Conservation (phyloP, 768 basidiomycete genomes). For the Leccinellum rugosiceps region DNA sequence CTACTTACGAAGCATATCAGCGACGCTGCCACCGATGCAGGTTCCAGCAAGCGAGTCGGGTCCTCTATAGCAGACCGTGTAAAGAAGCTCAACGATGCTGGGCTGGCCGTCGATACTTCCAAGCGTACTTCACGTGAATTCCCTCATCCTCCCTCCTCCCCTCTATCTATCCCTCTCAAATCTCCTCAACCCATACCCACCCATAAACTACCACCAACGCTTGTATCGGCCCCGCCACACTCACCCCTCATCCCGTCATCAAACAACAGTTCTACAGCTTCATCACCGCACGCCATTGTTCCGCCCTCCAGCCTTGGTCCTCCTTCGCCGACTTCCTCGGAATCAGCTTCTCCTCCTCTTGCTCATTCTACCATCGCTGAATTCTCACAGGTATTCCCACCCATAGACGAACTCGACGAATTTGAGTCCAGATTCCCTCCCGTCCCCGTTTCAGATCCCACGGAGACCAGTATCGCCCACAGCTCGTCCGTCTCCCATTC, state of each 20-base stretch:
- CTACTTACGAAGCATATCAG: constrained; percentile 15
- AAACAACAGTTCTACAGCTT: constrained; percentile 31
- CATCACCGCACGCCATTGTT: constrained; percentile 64
- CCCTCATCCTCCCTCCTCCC: constrained; percentile 35
- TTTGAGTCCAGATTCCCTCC: constrained; percentile 47
- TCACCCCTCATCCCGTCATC: constrained; percentile 20
- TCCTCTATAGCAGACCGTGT: constrained; percentile 80
- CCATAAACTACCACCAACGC: constrained; percentile 40
- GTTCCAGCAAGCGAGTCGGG: constrained; percentile 45
- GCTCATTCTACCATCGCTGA: constrained; percentile 44
- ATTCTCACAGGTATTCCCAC: constrained; percentile 67
- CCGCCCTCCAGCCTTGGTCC: constrained; percentile 70
- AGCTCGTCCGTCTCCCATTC: constrained; percentile 23
- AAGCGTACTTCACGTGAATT: constrained; percentile 60
- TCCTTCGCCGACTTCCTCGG: constrained; percentile 70
- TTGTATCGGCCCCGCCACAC: constrained; percentile 29
- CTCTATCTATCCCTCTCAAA: constrained; percentile 21
- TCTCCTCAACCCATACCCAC: constrained; percentile 32
- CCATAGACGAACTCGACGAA: constrained; percentile 74
- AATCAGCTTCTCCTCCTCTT: constrained; percentile 58
- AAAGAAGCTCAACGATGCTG: constrained; percentile 68
- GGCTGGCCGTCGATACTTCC: constrained; percentile 54
- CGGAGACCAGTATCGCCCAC: constrained; percentile 27
- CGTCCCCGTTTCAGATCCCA: constrained; percentile 41
- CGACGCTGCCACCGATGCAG: constrained; percentile 22